phyloP scores from a whole-genome alignment of 768 basidiomycete species.

The Plicaturopsis crispa region DNA sequence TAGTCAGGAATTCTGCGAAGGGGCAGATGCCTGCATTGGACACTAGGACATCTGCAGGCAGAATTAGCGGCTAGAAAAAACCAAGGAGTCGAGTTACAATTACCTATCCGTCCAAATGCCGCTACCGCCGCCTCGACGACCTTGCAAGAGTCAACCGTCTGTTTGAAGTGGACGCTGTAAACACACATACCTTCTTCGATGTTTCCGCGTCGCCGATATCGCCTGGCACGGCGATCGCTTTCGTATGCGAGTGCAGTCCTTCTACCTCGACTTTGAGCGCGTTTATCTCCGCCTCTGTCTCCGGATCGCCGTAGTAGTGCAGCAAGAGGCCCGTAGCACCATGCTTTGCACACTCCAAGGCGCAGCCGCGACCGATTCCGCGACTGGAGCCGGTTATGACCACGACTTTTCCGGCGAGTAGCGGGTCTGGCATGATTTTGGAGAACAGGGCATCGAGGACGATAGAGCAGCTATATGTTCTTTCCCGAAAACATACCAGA shows the following conservation, averaged over 20 bases:
- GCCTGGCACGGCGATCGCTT: constrained; percentile 46
- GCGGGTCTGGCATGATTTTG: no score
- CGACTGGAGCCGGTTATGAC: constrained; percentile 69
- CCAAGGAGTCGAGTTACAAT: neutral
- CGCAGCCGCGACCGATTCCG: constrained; percentile 68
- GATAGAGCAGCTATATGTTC: no score
- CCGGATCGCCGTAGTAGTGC: constrained; percentile 59
- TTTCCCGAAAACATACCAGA: no score
- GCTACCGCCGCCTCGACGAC: constrained; percentile 54
- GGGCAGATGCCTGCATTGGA: constrained; percentile 65
- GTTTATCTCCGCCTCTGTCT: constrained; percentile 40
- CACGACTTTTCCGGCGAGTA: constrained; percentile 50
- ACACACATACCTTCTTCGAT: constrained; percentile 37
- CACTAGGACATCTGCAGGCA: constrained; percentile 35
- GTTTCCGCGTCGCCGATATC: constrained; percentile 58
- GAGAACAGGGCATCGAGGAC: no score
- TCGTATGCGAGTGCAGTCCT: constrained; percentile 19
- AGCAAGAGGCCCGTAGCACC: constrained; percentile 58
- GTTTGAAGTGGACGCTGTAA: no score
- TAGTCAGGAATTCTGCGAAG: constrained; percentile 64
- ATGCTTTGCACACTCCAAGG: constrained; percentile 55
- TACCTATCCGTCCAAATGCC: constrained; percentile 52
- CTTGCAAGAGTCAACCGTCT: constrained; percentile 21
- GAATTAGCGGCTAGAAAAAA: neutral
- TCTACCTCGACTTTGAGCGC: constrained; percentile 41